Conservation (phyloP, 352 stramenopile genomes). For the Phytophthora kernoviae region DNA sequence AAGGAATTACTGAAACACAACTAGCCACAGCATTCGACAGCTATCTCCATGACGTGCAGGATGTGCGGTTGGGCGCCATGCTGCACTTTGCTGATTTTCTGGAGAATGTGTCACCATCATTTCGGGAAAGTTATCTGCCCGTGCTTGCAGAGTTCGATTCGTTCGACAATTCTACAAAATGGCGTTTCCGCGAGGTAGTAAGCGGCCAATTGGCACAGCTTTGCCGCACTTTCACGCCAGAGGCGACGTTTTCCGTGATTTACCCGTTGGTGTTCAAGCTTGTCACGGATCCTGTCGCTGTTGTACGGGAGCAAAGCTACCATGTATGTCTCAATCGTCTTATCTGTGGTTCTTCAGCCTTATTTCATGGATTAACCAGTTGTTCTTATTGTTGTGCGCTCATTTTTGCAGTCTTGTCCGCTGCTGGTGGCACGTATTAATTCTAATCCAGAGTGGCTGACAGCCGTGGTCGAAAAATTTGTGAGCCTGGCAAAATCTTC, state of each 20-base stretch:
- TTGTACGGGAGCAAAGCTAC: conserved; percentile 76
- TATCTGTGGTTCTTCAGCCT: conserved; percentile 4
- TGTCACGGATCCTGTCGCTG: conserved; percentile 73
- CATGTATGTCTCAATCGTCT: conserved; percentile 32
- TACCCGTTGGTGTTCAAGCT: conserved; percentile 79
- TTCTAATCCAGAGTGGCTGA: conserved; percentile 53
- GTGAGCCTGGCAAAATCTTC: conserved; percentile 53
- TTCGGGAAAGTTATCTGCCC: conserved; percentile 81
- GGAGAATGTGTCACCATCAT: conserved; percentile 63
- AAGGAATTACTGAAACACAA: conserved; percentile 79
- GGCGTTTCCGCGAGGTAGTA: conserved; percentile 80
- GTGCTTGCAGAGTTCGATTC: conserved; percentile 75
- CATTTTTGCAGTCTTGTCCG: conserved; percentile 55
- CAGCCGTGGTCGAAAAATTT: conserved; percentile 53
- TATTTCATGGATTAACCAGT: neutral
- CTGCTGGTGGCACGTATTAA: conserved; percentile 57
- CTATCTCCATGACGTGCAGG: conserved; percentile 83
- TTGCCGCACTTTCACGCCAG: conserved; percentile 68
- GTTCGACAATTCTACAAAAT: conserved; percentile 80
- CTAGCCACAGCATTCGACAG: conserved; percentile 83
- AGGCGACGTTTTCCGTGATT: conserved; percentile 79
- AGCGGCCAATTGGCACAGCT: conserved; percentile 77
- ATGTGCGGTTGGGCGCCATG: conserved; percentile 85
- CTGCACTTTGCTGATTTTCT: conserved; percentile 89
- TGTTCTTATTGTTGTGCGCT: conserved; percentile 8